phyloP scores from a whole-genome alignment of 2,329 filamentous ascomycete genomes.

The Alternaria sp. region DNA sequence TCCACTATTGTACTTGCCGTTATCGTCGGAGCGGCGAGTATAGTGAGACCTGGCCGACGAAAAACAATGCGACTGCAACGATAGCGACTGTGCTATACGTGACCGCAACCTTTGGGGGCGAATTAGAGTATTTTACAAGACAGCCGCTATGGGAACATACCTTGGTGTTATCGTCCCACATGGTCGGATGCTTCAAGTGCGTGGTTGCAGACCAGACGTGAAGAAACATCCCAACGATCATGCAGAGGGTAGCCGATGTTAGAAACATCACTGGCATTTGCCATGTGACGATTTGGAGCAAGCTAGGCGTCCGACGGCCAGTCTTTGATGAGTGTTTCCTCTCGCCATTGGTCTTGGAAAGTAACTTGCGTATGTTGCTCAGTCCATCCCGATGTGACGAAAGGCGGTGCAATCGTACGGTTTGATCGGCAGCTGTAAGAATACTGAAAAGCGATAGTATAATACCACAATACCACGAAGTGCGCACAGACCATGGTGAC shows the following conservation, averaged over 20 bases:
- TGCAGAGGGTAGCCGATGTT: slow-evolving; percentile 45
- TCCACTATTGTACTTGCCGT: background rate
- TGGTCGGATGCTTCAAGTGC: slow-evolving; percentile 28
- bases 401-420: slow-evolving; percentile 55
- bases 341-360: slow-evolving; percentile 39
- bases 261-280: slow-evolving; percentile 52
- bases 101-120: slow-evolving; percentile 26
- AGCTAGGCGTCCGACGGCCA: slow-evolving; percentile 34
- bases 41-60: slow-evolving; percentile 31
- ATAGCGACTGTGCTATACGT: slow-evolving; percentile 26
- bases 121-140: background rate
- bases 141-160: slow-evolving; percentile 13
- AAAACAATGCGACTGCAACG: slow-evolving; percentile 27
- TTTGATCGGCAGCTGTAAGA: slow-evolving; percentile 56
- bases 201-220: slow-evolving; percentile 50
- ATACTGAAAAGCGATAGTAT: slow-evolving; percentile 63
- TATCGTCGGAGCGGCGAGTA: slow-evolving; percentile 16
- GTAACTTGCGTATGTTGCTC: slow-evolving; percentile 46
- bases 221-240: slow-evolving; percentile 52
- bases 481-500: slow-evolving; percentile 54
- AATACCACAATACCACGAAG: slow-evolving; percentile 56
- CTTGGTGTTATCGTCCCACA: slow-evolving; percentile 47
- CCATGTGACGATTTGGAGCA: slow-evolving; percentile 48
- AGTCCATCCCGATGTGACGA: slow-evolving; percentile 53
- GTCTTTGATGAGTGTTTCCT: slow-evolving; percentile 27